Evolutionary conservation across 169 alveolate species (phyloP).

Genomic region (Ichthyophthirius multifiliis): DNA sequence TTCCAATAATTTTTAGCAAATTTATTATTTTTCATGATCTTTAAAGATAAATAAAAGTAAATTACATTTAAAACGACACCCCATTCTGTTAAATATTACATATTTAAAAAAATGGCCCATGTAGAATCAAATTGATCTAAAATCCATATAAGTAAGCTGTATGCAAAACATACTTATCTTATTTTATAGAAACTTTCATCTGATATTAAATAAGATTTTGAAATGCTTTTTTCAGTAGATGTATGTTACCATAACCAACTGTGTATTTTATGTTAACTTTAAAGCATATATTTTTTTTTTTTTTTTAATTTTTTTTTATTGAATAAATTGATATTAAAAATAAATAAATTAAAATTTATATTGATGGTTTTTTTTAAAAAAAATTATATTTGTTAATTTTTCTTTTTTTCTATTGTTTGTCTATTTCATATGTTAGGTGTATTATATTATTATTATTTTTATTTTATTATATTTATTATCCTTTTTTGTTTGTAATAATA

Average conservation of each 20-base stretch:
- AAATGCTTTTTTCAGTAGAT: neutral
- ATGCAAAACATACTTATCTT: neutral
- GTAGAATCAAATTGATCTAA: neutral
- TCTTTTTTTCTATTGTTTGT: too few relatives aligned
- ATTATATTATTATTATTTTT: too few relatives aligned
- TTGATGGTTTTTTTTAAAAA: too few relatives aligned
- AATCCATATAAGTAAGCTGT: neutral
- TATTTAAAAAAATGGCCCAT: neutral
- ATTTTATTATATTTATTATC: too few relatives aligned
- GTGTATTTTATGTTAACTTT: too few relatives aligned
- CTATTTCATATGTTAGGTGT: too few relatives aligned
- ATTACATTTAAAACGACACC: neutral
- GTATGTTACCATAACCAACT: constrained; percentile 4
- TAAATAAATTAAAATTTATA: too few relatives aligned
- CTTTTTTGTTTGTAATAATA: too few relatives aligned
- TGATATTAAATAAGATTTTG: neutral
- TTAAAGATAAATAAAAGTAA: neutral
- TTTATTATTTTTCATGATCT: neutral
- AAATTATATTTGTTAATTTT: too few relatives aligned
- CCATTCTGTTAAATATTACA: constrained; percentile 4
- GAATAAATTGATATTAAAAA: too few relatives aligned
- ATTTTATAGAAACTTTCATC: neutral
- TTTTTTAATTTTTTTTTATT: too few relatives aligned
- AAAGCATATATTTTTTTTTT: too few relatives aligned
- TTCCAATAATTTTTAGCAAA: constrained; percentile 6